Base-by-base conservation (phyloP, 2,329 filamentous ascomycete species). In the Helminthosporium solani region DNA sequence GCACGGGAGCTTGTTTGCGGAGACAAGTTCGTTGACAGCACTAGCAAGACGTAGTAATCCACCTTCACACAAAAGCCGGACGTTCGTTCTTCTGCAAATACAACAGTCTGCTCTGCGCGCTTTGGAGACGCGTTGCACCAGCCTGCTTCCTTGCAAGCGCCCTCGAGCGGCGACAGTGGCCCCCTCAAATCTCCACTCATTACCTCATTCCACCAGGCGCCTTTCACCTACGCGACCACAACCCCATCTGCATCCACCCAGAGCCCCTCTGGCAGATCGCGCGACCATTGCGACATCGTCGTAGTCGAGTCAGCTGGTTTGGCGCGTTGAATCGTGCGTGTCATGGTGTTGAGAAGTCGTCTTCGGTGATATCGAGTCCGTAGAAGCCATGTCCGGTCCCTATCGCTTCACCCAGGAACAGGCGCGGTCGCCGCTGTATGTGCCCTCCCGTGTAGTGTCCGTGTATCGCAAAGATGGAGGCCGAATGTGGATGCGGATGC, bases 361-460 rank as follows among this genome's bases (percentile, higher is more conserved):
- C 14, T 36, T 25, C 30, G 40, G 37, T 49, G 38, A 49, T 40
- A 37, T 37, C 28, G 7, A 16, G 27, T 34, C 20, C 31, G 18
- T 35, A 39, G 33, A 45, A 58, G 53, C 27, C 42, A 70, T 73
- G 70, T 70, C 69, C 53, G 68, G 68, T 34, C 70, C 70, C n/a
- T 73, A 64, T 48, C 66, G 68, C 52, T 72, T 72, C 54, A 54
- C 61, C 19, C 60, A 65, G 33, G 64, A 68, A 51, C 50, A 64
- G 38, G 53, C 63, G 30, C 59, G 62, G 53, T 72, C 70, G 41
- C 69, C 69, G 40, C 68, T 72, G 70, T 71, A 70, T 34, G 64
- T 57, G 14, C 28, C 20, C 14, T 27, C 25, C 35, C 27, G 40
- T 18, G 9, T n/a, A n/a, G 4, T 15, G 6, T 19, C 20, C n/a